These are phyloP conservation scores for Marasmius oreades DNA, from an alignment of 1,284 basidiomycete species.

Conservation along the genomic window DNA sequence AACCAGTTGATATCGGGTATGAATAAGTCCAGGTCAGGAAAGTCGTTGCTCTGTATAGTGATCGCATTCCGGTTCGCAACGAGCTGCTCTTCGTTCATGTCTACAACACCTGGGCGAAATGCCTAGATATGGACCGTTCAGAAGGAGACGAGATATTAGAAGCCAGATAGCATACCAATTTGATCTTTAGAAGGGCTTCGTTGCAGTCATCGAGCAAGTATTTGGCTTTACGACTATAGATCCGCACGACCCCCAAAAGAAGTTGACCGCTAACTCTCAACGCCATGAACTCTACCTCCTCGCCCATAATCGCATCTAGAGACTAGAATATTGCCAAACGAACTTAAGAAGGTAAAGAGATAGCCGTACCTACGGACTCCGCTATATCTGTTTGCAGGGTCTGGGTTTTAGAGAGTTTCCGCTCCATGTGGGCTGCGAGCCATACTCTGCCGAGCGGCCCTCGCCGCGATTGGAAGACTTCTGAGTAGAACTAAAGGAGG, in stretches of 20 bases:
- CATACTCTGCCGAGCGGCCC: constrained; percentile 96
- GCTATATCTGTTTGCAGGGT: constrained; percentile 93
- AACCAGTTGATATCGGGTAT: constrained; percentile 81
- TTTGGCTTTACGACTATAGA: constrained; percentile 96
- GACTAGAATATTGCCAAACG: background rate
- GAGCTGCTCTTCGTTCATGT: constrained; percentile 93
- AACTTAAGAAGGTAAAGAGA: background rate
- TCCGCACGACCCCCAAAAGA: constrained; percentile 92
- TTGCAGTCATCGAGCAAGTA: constrained; percentile 98
- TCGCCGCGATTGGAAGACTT: constrained; percentile 88
- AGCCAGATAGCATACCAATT: constrained; percentile 62
- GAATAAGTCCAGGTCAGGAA: constrained; percentile 72
- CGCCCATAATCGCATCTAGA: constrained; percentile 83
- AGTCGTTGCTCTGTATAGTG: constrained; percentile 70
- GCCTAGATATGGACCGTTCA: constrained; percentile 48
- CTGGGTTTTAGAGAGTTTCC: constrained; percentile 94
- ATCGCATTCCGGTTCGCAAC: constrained; percentile 85
- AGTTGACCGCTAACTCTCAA: constrained; percentile 93
- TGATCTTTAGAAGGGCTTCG: constrained; percentile 92
- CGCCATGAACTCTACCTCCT: constrained; percentile 88
- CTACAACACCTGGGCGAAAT: constrained; percentile 89
- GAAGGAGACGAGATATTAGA: background rate
- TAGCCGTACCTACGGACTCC: constrained; percentile 74
- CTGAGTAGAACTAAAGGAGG: constrained; percentile 76
- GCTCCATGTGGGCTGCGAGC: constrained; percentile 98